Base-by-base conservation (phyloP, 371 early-diverging fungal genomes). In the Rhizopus arrhizus region DNA sequence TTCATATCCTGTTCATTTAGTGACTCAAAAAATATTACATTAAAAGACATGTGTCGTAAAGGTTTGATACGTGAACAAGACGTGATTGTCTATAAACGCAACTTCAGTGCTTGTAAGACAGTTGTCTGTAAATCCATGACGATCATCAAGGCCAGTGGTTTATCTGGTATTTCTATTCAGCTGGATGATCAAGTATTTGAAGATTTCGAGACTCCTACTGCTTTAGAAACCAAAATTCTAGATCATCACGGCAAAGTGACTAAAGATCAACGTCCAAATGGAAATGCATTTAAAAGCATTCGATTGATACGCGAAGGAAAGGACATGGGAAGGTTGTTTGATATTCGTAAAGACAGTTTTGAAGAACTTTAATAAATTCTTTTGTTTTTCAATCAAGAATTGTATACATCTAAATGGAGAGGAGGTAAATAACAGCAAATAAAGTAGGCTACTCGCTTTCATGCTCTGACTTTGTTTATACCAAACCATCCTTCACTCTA, bases 11-110 rank as follows among this genome's bases (percentile, higher is more conserved):
- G 32, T 13, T 42, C 48, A 8, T 55, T 16, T 51, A 79, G 80
- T 5, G 81, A 80, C 41, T 80, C 81, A 7, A 80, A 77, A 55
- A 74, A 62, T 13, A 75, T 80, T 15, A 77, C 81, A 34, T 61
- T 80, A 33, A 80, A 80, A 61, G 77, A 80, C 41, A 80, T 80
- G 81, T 80, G 81, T 46, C 73, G 78, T 31, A 75, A 74, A 58
- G 77, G 73, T 8, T 61, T 80, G 56, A 80, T 80, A 38, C 75
- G 75, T 35, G 76, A 72, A 53, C 63, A 72, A 33, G 81, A 80
- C 68, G 63, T 72, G 22, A 72, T 80, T 50, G 69, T 77, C n/a
- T 80, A 80, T 56, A 80, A 80, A 51, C 74, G 81, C 49, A 80
- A 80, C 43, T 80, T 80, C 41, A 80, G 81, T 45, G 81, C 78